Evolutionary conservation across 2,329 filamentous ascomycete species (phyloP).

Genomic region (Arachnopeziza araneosa): DNA sequence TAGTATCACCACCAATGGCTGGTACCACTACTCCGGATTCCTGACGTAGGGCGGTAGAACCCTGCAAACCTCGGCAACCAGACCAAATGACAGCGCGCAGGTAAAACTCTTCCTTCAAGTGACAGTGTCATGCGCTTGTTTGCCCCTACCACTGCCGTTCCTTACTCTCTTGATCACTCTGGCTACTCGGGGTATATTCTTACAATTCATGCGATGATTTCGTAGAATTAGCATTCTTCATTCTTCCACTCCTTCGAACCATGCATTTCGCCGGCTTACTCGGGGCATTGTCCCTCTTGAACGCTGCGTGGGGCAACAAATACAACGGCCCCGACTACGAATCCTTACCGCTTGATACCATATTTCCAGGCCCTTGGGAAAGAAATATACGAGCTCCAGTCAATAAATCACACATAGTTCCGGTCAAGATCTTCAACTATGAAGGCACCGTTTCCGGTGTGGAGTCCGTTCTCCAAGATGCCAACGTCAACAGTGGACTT

Average conservation of each 20-base stretch:
- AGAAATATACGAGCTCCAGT: conserved; percentile 33
- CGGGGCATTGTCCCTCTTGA: conserved; percentile 4
- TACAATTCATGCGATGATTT: conserved; percentile 7
- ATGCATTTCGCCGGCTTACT: conserved; percentile 2
- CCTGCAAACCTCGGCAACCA: neutral
- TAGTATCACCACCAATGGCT: neutral
- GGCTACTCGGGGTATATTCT: neutral
- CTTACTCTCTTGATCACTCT: neutral
- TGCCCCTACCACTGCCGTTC: neutral
- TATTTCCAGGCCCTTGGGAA: conserved; percentile 38
- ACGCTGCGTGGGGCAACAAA: neutral
- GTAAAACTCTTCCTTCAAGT: neutral
- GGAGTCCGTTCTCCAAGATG: conserved; percentile 14
- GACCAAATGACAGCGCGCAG: neutral
- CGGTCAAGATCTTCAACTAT: conserved; percentile 30
- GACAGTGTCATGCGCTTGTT: neutral
- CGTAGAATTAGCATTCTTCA: conserved; percentile 7
- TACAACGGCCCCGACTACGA: conserved; percentile 20
- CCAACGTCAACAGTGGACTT: conserved; percentile 2
- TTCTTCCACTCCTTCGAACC: neutral
- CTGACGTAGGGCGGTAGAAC: neutral
- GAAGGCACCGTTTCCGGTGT: conserved; percentile 30
- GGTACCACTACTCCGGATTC: neutral
- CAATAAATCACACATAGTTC: conserved; percentile 32
- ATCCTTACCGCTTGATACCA: conserved; percentile 27